phyloP scores from a whole-genome alignment of 2,329 filamentous ascomycete species.

The Pseudogymnoascus verrucosus region DNA sequence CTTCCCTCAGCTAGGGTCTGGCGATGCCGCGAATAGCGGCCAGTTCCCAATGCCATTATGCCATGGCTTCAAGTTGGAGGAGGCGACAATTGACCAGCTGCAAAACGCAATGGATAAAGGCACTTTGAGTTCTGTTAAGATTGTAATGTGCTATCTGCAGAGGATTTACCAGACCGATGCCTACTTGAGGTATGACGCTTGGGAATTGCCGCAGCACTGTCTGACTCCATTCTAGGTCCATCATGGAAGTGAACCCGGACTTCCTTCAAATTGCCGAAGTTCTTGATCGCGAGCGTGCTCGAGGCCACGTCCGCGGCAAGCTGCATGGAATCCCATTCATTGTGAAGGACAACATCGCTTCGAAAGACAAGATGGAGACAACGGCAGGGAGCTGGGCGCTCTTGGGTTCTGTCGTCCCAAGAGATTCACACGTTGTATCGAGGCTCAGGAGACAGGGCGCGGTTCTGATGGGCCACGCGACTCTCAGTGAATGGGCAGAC shows the following conservation, averaged over 20 bases:
- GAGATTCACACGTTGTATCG: constrained; percentile 58
- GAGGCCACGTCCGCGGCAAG: constrained; percentile 50
- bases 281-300: constrained; percentile 51
- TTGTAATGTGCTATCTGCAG: constrained; percentile 55
- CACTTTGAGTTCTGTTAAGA: constrained; percentile 47
- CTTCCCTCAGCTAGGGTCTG: constrained; percentile 31
- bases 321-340: constrained; percentile 70
- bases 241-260: constrained; percentile 64
- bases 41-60: constrained; percentile 57
- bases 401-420: constrained; percentile 55
- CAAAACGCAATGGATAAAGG: constrained; percentile 49
- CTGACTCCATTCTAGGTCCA: constrained; percentile 32
- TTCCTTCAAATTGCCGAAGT: constrained; percentile 50
- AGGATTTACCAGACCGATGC: constrained; percentile 53
- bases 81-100: constrained; percentile 62
- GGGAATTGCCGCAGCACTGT: background rate
- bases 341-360: constrained; percentile 66
- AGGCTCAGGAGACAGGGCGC: constrained; percentile 53
- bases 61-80: constrained; percentile 52
- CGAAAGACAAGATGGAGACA: constrained; percentile 63
- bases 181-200: constrained; percentile 49
- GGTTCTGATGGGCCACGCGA: constrained; percentile 62
- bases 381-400: constrained; percentile 64
- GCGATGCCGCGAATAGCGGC: constrained; percentile 20
- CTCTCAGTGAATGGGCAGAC: constrained; percentile 66